phyloP scores from a whole-genome alignment of 306 rosid species.

The Rosa rugosa region DNA sequence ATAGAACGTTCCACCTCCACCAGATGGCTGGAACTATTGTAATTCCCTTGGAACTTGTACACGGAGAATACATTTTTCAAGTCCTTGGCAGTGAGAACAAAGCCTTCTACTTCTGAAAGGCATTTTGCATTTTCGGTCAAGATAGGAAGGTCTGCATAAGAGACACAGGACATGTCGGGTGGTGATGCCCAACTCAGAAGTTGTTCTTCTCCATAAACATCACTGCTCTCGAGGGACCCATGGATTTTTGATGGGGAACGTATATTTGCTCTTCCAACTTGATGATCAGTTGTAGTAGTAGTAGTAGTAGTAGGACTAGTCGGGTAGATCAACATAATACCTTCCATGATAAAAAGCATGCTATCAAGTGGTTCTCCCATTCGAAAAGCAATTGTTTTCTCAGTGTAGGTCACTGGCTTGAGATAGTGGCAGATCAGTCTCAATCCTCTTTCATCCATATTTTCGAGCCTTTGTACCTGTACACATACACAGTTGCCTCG shows the following conservation, averaged over 20 bases:
- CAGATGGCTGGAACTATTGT: background rate
- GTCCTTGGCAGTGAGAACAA: background rate
- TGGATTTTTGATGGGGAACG: background rate
- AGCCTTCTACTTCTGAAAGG: background rate
- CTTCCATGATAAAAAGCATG: background rate
- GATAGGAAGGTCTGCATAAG: background rate
- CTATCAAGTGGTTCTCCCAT: constrained; percentile 16
- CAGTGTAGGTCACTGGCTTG: constrained; percentile 19
- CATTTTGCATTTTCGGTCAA: background rate
- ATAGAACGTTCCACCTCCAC: too few species aligned
- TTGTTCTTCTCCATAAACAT: background rate
- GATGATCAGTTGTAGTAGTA: background rate
- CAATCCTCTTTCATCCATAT: background rate
- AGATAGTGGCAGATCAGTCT: background rate
- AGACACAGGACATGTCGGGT: background rate
- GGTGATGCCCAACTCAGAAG: background rate
- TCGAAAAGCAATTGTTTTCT: constrained; percentile 14
- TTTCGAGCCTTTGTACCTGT: constrained; percentile 9
- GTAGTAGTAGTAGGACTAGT: background rate
- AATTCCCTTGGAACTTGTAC: background rate
- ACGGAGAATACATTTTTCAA: background rate
- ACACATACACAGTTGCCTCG: too few species aligned
- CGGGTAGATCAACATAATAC: background rate
- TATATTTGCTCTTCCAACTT: background rate
- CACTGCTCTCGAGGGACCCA: background rate